A percentile compares a stretch with the other conserved stretches of the same genome.
These are phyloP conservation scores for Cutaneotrichosporon cutaneum DNA, from an alignment of 1,284 basidiomycete species.

Conservation along the genomic window DNA sequence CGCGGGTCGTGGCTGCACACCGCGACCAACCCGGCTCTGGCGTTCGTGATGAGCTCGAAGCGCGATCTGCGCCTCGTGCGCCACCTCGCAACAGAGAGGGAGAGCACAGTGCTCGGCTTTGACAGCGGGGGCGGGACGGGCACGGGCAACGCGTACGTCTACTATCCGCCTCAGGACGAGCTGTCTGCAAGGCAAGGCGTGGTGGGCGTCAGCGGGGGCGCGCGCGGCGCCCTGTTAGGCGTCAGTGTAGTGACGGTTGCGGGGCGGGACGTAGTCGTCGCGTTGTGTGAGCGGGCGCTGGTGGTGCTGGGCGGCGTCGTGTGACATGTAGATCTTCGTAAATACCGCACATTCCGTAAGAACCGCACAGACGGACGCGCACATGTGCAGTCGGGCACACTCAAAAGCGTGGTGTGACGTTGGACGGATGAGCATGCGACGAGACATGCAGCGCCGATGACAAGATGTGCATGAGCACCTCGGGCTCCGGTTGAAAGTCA, in stretches of 20 bases:
- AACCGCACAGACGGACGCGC: too few relatives aligned
- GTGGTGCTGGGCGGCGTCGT: conserved; percentile 62
- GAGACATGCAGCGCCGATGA: too few relatives aligned
- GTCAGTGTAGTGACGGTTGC: conserved; percentile 47
- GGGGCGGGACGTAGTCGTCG: conserved; percentile 58
- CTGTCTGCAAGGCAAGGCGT: conserved; percentile 74
- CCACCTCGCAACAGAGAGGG: conserved; percentile 56
- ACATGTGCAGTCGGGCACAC: too few relatives aligned
- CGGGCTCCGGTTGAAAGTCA: too few relatives aligned
- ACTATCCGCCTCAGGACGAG: conserved; percentile 57
- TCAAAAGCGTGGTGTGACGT: too few relatives aligned
- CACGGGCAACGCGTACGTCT: conserved; percentile 75
- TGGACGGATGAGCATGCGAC: too few relatives aligned
- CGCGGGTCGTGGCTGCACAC: conserved; percentile 68
- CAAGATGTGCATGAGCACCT: too few relatives aligned
- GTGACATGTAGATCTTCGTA: neutral
- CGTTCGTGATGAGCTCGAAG: conserved; percentile 93
- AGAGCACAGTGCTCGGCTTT: conserved; percentile 66
- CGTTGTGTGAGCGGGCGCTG: conserved; percentile 74
- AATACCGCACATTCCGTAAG: too few relatives aligned
- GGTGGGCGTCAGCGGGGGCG: conserved; percentile 64
- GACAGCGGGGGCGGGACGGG: conserved; percentile 63
- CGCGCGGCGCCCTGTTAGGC: conserved; percentile 73
- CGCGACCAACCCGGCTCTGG: conserved; percentile 79
- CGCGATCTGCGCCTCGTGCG: conserved; percentile 78